phyloP scores from a whole-genome alignment of 2,329 filamentous ascomycete species.

The Aspergillus sp. region DNA sequence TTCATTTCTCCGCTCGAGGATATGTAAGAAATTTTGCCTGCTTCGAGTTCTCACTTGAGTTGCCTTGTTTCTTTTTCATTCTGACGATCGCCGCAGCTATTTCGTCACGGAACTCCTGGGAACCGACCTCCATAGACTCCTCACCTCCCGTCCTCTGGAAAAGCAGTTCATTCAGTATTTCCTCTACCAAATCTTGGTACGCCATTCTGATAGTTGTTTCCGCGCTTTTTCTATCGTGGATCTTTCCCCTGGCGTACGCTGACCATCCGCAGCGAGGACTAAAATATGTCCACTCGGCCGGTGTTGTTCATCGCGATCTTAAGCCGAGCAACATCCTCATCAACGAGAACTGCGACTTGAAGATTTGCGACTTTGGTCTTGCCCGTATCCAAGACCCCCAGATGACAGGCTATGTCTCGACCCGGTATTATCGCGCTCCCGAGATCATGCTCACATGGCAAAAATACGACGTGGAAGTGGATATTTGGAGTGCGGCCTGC shows the following conservation, averaged over 20 bases:
- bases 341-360: constrained; percentile 99
- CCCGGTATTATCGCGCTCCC: constrained; percentile 95
- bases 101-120: constrained; percentile 97
- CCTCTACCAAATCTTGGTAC: constrained; percentile 95
- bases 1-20: constrained; percentile 99
- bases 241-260: constrained; percentile 14
- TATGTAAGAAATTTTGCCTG: constrained; percentile 65
- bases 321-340: constrained; percentile 99
- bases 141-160: constrained; percentile 93
- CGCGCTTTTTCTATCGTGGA: background rate
- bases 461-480: constrained; percentile 98
- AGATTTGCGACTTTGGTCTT: constrained; percentile 98
- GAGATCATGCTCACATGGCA: constrained; percentile 99
- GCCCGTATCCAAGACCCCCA: constrained; percentile 98
- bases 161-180: constrained; percentile 99
- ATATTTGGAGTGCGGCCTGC: constrained; percentile 98
- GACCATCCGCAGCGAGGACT: constrained; percentile 71
- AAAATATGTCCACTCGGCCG: constrained; percentile 98
- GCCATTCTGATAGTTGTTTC: constrained; percentile 33
- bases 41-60: background rate
- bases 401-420: constrained; percentile 99
- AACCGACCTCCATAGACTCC: constrained; percentile 90
- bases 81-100: constrained; percentile 62
- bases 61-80: background rate
- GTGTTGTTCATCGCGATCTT: constrained; percentile 94